phyloP scores from a whole-genome alignment of 768 basidiomycete species.

The Dendrothele bispora region DNA sequence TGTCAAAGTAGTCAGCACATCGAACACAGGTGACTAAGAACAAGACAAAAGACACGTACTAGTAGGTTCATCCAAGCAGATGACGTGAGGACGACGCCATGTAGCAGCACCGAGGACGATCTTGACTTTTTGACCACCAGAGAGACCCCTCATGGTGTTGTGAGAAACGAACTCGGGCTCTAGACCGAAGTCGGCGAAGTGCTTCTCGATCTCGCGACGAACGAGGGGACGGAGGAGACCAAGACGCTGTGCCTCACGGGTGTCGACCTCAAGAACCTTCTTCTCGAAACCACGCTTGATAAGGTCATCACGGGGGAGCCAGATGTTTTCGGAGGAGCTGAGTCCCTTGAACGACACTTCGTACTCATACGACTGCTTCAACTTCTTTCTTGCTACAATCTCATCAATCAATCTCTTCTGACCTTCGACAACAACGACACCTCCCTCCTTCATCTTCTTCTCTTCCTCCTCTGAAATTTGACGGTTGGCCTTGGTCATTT shows the following conservation, averaged over 20 bases:
- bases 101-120: constrained; percentile 97
- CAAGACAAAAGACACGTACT: constrained; percentile 44
- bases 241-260: constrained; percentile 94
- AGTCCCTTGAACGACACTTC: constrained; percentile 95
- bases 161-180: constrained; percentile 99
- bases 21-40: constrained; percentile 1
- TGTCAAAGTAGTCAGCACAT: constrained; percentile 23
- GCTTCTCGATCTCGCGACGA: constrained; percentile 98
- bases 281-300: constrained; percentile 99
- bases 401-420: constrained; percentile 96
- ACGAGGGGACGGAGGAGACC: constrained; percentile 96
- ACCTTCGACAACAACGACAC: constrained; percentile 82
- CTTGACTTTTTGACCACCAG: constrained; percentile 99
- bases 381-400: constrained; percentile 88
- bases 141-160: constrained; percentile 99
- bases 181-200: constrained; percentile 98
- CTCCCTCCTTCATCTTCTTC: constrained; percentile 97
- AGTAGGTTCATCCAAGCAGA: constrained; percentile 96
- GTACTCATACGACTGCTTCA: constrained; percentile 99
- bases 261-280: constrained; percentile 98
- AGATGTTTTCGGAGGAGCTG: constrained; percentile 97
- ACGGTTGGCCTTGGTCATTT: constrained; percentile 89
- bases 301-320: constrained; percentile 95
- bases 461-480: constrained; percentile 85
- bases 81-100: constrained; percentile 97